Base-by-base conservation (phyloP, 306 rosid genomes). In the Corylus avellana region DNA sequence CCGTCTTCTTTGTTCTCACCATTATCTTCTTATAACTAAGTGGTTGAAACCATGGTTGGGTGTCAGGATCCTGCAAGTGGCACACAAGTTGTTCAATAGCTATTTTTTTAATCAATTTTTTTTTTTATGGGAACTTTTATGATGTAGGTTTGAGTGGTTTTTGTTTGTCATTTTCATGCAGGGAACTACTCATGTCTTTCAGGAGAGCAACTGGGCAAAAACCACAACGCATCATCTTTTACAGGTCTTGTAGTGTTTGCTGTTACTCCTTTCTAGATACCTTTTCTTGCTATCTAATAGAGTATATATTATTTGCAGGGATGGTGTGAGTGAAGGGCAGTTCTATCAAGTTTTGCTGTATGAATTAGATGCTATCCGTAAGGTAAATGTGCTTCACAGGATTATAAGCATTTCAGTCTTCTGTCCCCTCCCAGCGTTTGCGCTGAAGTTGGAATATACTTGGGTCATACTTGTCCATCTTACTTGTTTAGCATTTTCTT, bases 291-390 rank as follows among this genome's bases (percentile, higher is more conserved):
- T 39, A 0, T 73, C 25, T 77, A 72, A 72, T 73, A 39, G 3
- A 57, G 32, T 47, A 51, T 80, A 10, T 77, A 12, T 75, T 37
- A 10, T 77, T 68, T 88, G 54, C 83, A 96, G 99, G 94, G 99
- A 96, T 76, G 99, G 99, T 17, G 99, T 96, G 12, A 93, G 98
- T 4, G 99, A 96, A 46, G 99, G 99, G 0, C 99, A 96, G 72
- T 96, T 96, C 78, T 96, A 96, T 68, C 99, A 96, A 76, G 99
- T 96, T 75, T 79, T 96, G 72, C 82, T 96, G 76, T 91, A 91
- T 83, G 99, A 96, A 79, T 92, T 96, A 74, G 99, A 96, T 84
- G 98, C 99, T 8, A 96, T 96, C 51, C 90, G 99, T 10, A 89
- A 89, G 94, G 99, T 96, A 56, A 56, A 68, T 22, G 25, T 22